These are phyloP conservation scores for Kregervanrija fluxuum DNA, from an alignment of 805 yeast genomes.

Conservation along the genomic window DNA sequence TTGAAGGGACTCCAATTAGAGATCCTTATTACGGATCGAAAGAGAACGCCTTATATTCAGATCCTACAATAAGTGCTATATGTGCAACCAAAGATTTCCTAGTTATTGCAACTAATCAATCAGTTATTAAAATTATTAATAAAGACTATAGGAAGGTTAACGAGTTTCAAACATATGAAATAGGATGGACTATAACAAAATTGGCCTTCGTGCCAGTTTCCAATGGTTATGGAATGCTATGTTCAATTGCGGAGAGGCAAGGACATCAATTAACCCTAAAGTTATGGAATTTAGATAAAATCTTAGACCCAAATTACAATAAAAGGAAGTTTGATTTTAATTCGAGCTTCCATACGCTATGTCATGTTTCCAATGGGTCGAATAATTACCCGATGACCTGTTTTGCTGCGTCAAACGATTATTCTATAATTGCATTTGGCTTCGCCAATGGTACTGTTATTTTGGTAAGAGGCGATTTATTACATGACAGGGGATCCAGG, in stretches of 20 bases:
- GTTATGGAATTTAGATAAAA: constrained; percentile 63
- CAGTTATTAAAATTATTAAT: constrained; percentile 50
- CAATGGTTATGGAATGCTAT: constrained; percentile 34
- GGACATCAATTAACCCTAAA: constrained; percentile 64
- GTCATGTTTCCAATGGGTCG: constrained; percentile 58
- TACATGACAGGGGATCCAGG: constrained; percentile 84
- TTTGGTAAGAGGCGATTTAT: constrained; percentile 77
- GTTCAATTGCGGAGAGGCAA: constrained; percentile 68
- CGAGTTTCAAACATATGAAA: constrained; percentile 58
- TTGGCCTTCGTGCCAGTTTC: constrained; percentile 31
- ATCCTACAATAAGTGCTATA: constrained; percentile 60
- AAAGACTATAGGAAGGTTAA: constrained; percentile 37
- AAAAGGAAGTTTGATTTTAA: constrained; percentile 26
- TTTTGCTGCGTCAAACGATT: constrained; percentile 44
- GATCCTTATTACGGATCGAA: constrained; percentile 69
- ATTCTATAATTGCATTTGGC: constrained; percentile 66
- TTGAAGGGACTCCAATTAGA: constrained; percentile 71
- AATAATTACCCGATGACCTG: constrained; percentile 77
- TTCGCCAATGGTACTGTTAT: constrained; percentile 80
- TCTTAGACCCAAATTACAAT: constrained; percentile 24
- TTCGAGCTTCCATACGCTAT: constrained; percentile 48
- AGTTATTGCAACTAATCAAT: constrained; percentile 51
- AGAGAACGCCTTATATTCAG: constrained; percentile 63
- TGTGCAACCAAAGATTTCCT: constrained; percentile 49
- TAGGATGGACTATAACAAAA: constrained; percentile 56